These are phyloP conservation scores for Rossbeevera mucosa DNA, from an alignment of 768 basidiomycete genomes.

Conservation along the genomic window DNA sequence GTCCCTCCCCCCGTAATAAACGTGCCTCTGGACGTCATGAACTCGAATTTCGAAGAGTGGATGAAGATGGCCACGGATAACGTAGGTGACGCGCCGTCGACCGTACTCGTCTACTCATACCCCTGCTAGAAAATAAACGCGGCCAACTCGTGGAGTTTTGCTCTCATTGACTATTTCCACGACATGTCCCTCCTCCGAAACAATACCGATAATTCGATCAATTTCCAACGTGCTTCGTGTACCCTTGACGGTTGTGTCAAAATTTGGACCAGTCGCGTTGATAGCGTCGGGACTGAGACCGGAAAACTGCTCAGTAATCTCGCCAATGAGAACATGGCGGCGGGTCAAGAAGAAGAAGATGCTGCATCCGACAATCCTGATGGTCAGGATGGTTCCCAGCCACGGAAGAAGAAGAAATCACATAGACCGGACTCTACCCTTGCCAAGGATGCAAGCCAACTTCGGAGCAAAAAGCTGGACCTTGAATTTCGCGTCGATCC, in stretches of 20 bases:
- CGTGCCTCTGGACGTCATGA: constrained; percentile 79
- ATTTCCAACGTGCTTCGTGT: constrained; percentile 97
- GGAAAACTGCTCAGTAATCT: constrained; percentile 93
- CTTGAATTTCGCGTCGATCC: constrained; percentile 96
- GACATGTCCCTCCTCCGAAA: constrained; percentile 96
- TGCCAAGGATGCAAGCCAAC: constrained; percentile 76
- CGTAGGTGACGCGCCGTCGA: constrained; percentile 40
- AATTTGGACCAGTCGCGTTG: constrained; percentile 98
- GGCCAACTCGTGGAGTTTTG: constrained; percentile 95
- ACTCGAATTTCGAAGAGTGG: constrained; percentile 96
- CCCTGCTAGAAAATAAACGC: constrained; percentile 91
- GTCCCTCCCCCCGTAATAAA: constrained; percentile 53
- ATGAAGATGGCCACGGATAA: constrained; percentile 99
- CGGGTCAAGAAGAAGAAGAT: constrained; percentile 57
- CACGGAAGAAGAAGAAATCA: constrained; percentile 55
- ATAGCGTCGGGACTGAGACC: constrained; percentile 94
- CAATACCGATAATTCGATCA: constrained; percentile 91
- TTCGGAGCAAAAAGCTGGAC: constrained; percentile 90
- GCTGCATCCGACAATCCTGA: constrained; percentile 58
- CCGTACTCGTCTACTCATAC: constrained; percentile 5
- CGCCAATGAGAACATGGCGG: constrained; percentile 55
- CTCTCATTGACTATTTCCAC: constrained; percentile 97
- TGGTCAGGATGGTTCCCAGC: constrained; percentile 57
- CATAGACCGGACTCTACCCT: constrained; percentile 78
- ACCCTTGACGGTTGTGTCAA: constrained; percentile 99